Base-by-base conservation (phyloP, 2,329 filamentous ascomycete species). In the Thermomyces lanuginosus region DNA sequence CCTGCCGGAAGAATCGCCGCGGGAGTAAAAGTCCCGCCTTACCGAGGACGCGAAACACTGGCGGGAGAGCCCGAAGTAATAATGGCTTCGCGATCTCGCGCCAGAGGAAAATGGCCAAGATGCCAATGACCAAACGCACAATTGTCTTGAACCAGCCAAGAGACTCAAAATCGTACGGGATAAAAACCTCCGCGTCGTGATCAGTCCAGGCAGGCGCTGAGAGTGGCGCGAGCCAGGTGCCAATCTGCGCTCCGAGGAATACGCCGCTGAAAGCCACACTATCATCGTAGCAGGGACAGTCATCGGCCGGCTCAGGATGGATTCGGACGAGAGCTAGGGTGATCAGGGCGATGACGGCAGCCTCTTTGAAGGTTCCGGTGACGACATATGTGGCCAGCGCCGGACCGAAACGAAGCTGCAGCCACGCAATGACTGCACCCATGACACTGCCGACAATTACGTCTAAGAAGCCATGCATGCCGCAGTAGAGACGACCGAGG, bases 381-480 rank as follows among this genome's bases (percentile, higher is more conserved):
- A 74, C 64, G 38, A 93, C 64, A 56, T 72, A 86, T 10, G 63
- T 55, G 38, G 92, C 80, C 32, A 91, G 66, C 2, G 57, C 48
- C 13, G 63, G 51, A 11, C 69, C 69, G 30, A 56, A 69, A 5
- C 54, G 37, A 33, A 66, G 65, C 40, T 75, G 67, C 11, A 66
- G 42, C 11, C 62, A 50, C 2, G 66, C 66, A 18, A 77, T 63
- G 4, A 66, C 53, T 7, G 73, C 76, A 16, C 89, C 89, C 30
- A 93, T 64, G 8, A 72, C 42, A 29, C 76, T 81, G 5, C 89
- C 89, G 30, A 89, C 53, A 8, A 89, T 56, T 13, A 95, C 83
- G 51, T 98, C 89, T 22, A 89, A 63, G 55, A 95, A 92, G 7
- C 89, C 89, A 55, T 98, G 89, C 89, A 98, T 98, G 34, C 89